Conservation (phyloP, 345 rosid species). For the Aquilaria yunnanensis region DNA sequence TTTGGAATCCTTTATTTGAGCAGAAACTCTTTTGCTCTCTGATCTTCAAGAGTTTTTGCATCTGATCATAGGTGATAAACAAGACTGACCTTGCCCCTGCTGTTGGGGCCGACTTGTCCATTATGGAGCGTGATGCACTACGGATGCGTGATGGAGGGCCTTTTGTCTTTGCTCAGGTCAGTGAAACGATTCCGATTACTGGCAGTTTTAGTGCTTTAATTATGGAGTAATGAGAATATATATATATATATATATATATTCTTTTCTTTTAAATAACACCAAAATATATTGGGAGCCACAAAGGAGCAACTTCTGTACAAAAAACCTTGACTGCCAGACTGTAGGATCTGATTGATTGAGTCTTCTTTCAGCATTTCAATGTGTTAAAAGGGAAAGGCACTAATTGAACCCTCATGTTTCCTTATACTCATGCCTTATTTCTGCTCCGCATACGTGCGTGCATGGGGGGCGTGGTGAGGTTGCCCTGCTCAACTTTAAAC, state of each 20-base stretch:
- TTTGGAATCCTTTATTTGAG: neutral
- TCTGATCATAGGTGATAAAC: slow-evolving; percentile 63
- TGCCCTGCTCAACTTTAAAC: no score
- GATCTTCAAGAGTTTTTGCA: neutral
- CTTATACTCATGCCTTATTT: neutral
- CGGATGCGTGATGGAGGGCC: slow-evolving; percentile 99
- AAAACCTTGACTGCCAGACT: neutral
- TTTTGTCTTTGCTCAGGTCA: slow-evolving; percentile 86
- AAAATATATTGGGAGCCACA: slow-evolving; percentile 6
- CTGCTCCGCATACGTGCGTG: no score
- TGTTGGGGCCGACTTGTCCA: slow-evolving; percentile 76
- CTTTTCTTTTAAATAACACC: neutral
- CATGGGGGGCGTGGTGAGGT: no score
- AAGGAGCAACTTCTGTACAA: neutral
- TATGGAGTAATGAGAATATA: no score
- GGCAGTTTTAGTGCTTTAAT: neutral
- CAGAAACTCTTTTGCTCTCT: no score
- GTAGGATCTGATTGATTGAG: no score
- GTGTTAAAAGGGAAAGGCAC: no score
- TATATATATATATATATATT: neutral
- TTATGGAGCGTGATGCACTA: slow-evolving; percentile 87
- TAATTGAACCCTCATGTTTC: neutral
- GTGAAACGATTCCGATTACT: slow-evolving; percentile 1
- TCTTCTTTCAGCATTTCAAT: no score
- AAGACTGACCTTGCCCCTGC: slow-evolving; percentile 94